These are phyloP conservation scores for Sporothrix brasiliensis DNA, from an alignment of 2,329 filamentous ascomycete genomes.

Conservation along the genomic window DNA sequence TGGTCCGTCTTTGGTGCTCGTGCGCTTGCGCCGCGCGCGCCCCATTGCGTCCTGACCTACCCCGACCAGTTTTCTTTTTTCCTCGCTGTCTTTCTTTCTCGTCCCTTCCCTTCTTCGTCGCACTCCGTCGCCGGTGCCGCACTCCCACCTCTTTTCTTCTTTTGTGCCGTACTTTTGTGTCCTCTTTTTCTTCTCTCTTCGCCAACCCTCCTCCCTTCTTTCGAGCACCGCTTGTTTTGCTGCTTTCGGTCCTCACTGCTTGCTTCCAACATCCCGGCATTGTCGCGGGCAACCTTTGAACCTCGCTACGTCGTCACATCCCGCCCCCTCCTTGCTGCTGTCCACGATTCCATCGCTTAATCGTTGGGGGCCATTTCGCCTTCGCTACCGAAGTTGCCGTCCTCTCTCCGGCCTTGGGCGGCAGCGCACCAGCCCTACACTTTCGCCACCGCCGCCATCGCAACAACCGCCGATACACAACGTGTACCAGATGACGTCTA, in stretches of 20 bases:
- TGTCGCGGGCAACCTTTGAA: neutral
- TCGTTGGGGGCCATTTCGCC: neutral
- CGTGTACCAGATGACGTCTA: slow-evolving; percentile 12
- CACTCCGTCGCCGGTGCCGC: slow-evolving; percentile 5
- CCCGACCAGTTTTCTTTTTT: neutral
- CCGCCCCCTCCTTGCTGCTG: neutral
- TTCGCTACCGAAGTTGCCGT: neutral
- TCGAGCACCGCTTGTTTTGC: neutral
- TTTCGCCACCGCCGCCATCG: neutral
- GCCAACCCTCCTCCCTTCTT: neutral
- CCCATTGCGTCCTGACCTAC: slow-evolving; percentile 12
- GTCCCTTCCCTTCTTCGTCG: neutral
- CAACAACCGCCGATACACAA: neutral
- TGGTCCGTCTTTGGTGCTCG: neutral
- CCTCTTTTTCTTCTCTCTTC: neutral
- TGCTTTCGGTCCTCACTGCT: neutral
- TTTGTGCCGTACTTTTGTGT: neutral
- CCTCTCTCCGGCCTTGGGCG: neutral
- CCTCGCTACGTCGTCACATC: neutral
- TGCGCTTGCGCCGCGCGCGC: slow-evolving; percentile 14
- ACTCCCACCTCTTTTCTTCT: neutral
- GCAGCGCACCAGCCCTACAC: neutral
- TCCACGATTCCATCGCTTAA: neutral
- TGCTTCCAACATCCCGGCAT: slow-evolving; percentile 2
- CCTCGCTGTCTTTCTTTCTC: neutral